Evolutionary conservation across 148 eudicot species (phyloP), one percentile per base, ranked within the genome.

Genomic region (Camellia sinensis): DNA sequence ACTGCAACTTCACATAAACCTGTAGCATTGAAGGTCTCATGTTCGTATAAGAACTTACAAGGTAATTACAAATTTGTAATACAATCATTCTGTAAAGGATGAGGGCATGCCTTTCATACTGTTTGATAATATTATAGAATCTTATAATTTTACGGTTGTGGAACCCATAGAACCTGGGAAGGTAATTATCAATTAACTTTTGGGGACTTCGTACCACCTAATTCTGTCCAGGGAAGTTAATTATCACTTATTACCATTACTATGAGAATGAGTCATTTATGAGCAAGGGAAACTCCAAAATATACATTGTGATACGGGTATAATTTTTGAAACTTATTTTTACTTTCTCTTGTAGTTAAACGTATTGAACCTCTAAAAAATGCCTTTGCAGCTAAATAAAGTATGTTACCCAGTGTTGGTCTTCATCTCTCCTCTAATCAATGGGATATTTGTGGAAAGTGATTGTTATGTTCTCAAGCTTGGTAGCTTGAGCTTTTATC

Each of bases 1-100:
- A 82, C 67, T 79, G 48, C 76, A 52, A 64, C n/a, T 73, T 66
- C 43, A 73, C 83, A 22, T 70, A 80, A 85, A 78, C 76, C 79
- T 17, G 41, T 83, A 37, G 7, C 64, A 65, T 46, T 85, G 68
- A 82, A 88, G 83, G 87, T 87, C 79, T 87, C 92, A 3, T 83
- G 88, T 85, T 90, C 88, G 74, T 81, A 84, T 79, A 86, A 87
- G 61, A 86, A 87, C 22, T 71, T 79, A 67, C 79, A 78, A 83
- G 98, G 98, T 95, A 86, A 73, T 60, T 80, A 21, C 15, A 10
- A 54, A 63, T 19, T 43, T 21, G n/a, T 56, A 53, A 54, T 12
- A 2, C 44, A 7, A 71, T 8, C 72, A 22, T 73, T 65, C 44
- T 7, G 7, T 29, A 29, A 79, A 45, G 15, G 59, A 71, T 46